Percentiles rank a stretch among this genome's conserved stretches.
These are phyloP conservation scores for Arthrinium phaeospermum DNA, from an alignment of 2,329 filamentous ascomycete species.

Conservation along the genomic window DNA sequence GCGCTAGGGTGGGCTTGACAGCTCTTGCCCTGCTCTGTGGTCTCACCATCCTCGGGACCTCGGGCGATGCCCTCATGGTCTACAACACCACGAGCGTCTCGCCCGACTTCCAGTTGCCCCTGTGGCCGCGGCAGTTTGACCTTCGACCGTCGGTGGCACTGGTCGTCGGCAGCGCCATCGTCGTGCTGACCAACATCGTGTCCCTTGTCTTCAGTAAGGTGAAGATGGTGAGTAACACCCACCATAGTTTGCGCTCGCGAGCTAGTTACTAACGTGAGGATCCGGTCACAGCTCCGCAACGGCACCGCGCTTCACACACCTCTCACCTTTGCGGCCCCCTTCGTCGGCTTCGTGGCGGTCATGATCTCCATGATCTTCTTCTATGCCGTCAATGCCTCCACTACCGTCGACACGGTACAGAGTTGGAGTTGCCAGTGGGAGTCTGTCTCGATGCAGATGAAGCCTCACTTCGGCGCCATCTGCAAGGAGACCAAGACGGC, in stretches of 20 bases:
- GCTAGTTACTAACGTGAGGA: background rate
- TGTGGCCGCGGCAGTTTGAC: conserved; percentile 66
- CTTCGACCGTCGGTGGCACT: conserved; percentile 61
- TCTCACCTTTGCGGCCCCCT: conserved; percentile 46
- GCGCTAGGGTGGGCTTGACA: conserved; percentile 53
- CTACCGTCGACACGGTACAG: conserved; percentile 58
- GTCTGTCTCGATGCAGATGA: conserved; percentile 54
- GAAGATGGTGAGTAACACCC: conserved; percentile 50
- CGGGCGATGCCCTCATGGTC: conserved; percentile 58
- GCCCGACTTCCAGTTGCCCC: conserved; percentile 53
- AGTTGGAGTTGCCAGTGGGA: conserved; percentile 70
- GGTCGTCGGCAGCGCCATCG: conserved; percentile 56
- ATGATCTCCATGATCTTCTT: conserved; percentile 62
- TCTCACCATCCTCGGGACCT: conserved; percentile 58
- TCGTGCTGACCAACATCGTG: conserved; percentile 53
- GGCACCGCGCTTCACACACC: conserved; percentile 42
- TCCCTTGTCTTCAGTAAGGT: conserved; percentile 57
- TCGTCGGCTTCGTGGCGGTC: conserved; percentile 51
- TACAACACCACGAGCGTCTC: conserved; percentile 61
- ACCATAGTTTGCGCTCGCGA: background rate
- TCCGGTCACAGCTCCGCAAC: conserved; percentile 44
- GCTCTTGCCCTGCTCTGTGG: conserved; percentile 56
- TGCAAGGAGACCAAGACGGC: conserved; percentile 62
- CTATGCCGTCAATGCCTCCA: conserved; percentile 61
- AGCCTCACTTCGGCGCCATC: conserved; percentile 61